These are phyloP conservation scores for Coemansia sp. DNA, from an alignment of 192 early-diverging fungal genomes.

Conservation along the genomic window DNA sequence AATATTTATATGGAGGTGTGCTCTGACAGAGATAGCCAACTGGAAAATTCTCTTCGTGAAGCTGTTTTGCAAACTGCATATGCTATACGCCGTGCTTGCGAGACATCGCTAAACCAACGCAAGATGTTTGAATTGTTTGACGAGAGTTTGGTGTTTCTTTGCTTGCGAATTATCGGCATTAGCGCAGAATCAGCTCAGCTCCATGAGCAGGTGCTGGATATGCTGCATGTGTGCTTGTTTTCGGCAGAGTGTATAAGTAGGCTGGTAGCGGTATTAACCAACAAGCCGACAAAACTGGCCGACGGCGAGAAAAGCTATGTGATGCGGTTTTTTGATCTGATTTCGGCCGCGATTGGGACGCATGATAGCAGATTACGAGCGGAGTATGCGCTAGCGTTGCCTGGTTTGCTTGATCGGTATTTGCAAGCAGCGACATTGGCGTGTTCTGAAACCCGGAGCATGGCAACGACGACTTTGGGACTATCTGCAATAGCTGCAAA, in stretches of 20 bases:
- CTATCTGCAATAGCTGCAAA: conserved; percentile 30
- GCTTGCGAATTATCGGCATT: conserved; percentile 14
- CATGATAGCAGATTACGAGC: conserved; percentile 8
- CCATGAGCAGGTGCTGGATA: conserved; percentile 17
- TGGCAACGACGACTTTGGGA: conserved; percentile 27
- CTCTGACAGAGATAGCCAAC: background rate
- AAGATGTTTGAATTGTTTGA: conserved; percentile 31
- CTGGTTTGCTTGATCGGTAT: conserved; percentile 27
- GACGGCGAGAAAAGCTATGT: conserved; percentile 21
- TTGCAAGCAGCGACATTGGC: conserved; percentile 34
- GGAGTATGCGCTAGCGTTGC: conserved; percentile 24
- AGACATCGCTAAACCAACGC: conserved; percentile 32
- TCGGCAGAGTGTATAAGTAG: conserved; percentile 28
- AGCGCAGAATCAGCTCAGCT: background rate
- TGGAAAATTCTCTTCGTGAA: conserved; percentile 10
- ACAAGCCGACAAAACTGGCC: conserved; percentile 1
- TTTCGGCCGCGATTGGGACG: conserved; percentile 8
- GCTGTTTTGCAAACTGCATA: conserved; percentile 11
- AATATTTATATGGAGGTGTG: conserved; percentile 8
- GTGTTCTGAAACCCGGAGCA: conserved; percentile 31
- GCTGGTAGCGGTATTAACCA: conserved; percentile 12
- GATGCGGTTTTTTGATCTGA: conserved; percentile 11
- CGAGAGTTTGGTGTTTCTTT: conserved; percentile 19
- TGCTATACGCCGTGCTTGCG: conserved; percentile 34
- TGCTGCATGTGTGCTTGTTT: conserved; percentile 37